Base-by-base conservation (phyloP, 164 flowering plant species). In the grape (Vitis vinifera) region DNA sequence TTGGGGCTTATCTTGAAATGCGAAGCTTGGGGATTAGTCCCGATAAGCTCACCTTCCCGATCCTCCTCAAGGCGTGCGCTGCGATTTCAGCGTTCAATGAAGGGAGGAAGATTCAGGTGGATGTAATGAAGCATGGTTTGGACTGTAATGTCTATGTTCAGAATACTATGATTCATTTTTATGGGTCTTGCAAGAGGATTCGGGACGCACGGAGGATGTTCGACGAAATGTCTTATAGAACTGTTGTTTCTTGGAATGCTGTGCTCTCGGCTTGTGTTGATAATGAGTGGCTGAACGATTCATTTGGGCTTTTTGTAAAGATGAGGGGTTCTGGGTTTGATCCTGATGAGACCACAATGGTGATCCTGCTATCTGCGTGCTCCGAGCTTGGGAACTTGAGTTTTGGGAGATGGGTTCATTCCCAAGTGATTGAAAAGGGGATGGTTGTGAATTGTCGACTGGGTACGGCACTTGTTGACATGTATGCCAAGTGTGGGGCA, bases 401-500 rank as follows among this genome's bases (percentile, higher is more conserved):
- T 65, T 66, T 88, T 61, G 95, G 92, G 62, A 90, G 59, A 70
- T 83, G 84, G 87, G 50, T 85, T 19, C 96, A 88, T 77, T 77
- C 78, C n/a, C 88, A 80, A 60, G 82, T 86, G 66, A 73, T 85
- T 48, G 74, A 16, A 31, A 81, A 60, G 51, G 89, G 85, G 23
- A 64, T 87, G 76, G 50, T 49, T 49, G 13, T 86, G 73, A 87
- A 80, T 77, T 76, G 76, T 67, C 83, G 76, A 63, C 72, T 88
- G 71, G 90, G 90, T 15, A 90, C 92, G 10, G 80, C 90, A 6
- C 85, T 90, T 51, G 89, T 87, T 71, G 89, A 90, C 58, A 87
- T 88, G 92, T 88, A 90, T 55, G 90, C 85, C 0, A 90, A 90
- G 52, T 74, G 85, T 61, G 90, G 95, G 15, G 77, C 31, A 31